Evolutionary conservation across 495 filamentous ascomycete species (phyloP).

Genomic region (Penicillium ucsense): DNA sequence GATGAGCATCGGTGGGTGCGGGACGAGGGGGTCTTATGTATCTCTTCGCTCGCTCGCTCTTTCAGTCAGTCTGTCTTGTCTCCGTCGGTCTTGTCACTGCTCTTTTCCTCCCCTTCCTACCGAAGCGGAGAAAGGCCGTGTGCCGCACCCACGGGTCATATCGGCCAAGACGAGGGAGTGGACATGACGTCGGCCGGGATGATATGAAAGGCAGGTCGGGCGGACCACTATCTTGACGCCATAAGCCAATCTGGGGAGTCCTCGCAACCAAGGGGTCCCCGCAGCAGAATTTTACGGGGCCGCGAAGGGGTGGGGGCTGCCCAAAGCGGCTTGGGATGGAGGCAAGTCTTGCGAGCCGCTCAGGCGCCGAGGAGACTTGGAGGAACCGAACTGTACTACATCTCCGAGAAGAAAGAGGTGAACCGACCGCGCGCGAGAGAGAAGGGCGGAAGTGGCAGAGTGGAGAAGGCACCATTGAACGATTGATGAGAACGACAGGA

Average conservation of each 20-base stretch:
- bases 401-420: too few relatives aligned
- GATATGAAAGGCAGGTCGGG: conserved; percentile 10
- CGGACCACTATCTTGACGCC: conserved; percentile 3
- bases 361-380: not conserved
- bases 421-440: too few relatives aligned
- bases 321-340: not conserved
- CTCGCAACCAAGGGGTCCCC: conserved; percentile 1
- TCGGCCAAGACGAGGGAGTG: conserved; percentile 6
- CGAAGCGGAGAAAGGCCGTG: not conserved
- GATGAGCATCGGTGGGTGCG: not conserved
- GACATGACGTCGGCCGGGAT: conserved; percentile 10
- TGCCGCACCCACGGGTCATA: not conserved
- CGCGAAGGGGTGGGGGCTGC: not conserved
- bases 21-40: conserved; percentile 3
- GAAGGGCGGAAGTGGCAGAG: too few relatives aligned
- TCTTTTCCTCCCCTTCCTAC: not conserved
- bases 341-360: conserved; percentile 13
- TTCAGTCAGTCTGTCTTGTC: too few relatives aligned
- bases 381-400: too few relatives aligned
- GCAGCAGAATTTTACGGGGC: conserved; percentile 2
- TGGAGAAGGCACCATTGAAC: too few relatives aligned
- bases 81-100: too few relatives aligned
- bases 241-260: not conserved
- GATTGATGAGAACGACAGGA: too few relatives aligned
- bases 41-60: not conserved